Conservation (phyloP, 371 early-diverging fungal genomes). For the Mortierella sp. region DNA sequence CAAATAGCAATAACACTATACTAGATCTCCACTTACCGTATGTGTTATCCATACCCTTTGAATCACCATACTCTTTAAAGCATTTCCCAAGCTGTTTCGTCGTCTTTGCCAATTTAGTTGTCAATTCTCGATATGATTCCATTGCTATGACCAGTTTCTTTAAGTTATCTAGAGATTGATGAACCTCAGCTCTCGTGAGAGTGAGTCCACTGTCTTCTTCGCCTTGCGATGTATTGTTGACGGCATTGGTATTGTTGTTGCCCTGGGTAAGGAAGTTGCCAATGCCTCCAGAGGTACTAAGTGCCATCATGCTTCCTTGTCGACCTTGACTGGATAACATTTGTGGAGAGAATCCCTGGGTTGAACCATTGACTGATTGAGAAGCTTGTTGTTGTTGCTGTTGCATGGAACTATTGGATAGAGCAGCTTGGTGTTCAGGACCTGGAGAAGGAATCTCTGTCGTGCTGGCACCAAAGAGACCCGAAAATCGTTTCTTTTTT, state of each 20-base stretch:
- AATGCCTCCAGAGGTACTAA: slow-evolving; percentile 15
- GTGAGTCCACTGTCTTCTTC: slow-evolving; percentile 12
- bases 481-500: slow-evolving; percentile 55
- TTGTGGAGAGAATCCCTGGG: slow-evolving; percentile 12
- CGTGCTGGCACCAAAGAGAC: slow-evolving; percentile 44
- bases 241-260: background rate
- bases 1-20: background rate
- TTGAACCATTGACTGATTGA: slow-evolving; percentile 8
- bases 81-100: slow-evolving; percentile 52
- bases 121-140: slow-evolving; percentile 49
- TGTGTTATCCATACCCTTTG: slow-evolving; percentile 55
- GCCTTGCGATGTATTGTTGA: background rate
- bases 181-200: slow-evolving; percentile 40
- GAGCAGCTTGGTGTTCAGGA: slow-evolving; percentile 39
- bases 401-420: no score
- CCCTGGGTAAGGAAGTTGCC: slow-evolving; percentile 13
- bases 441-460: slow-evolving; percentile 53
- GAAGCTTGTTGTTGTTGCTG: slow-evolving; percentile 36
- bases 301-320: slow-evolving; percentile 29
- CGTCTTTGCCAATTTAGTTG: slow-evolving; percentile 46
- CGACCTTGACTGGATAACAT: slow-evolving; percentile 48
- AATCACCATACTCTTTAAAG: slow-evolving; percentile 53
- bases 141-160: slow-evolving; percentile 51
- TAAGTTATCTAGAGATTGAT: slow-evolving; percentile 44
- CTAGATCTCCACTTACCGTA: slow-evolving; percentile 34